Evolutionary conservation across 148 eudicot species (phyloP), one percentile per base, ranked within the genome.

Genomic region (Silene uniflora): DNA sequence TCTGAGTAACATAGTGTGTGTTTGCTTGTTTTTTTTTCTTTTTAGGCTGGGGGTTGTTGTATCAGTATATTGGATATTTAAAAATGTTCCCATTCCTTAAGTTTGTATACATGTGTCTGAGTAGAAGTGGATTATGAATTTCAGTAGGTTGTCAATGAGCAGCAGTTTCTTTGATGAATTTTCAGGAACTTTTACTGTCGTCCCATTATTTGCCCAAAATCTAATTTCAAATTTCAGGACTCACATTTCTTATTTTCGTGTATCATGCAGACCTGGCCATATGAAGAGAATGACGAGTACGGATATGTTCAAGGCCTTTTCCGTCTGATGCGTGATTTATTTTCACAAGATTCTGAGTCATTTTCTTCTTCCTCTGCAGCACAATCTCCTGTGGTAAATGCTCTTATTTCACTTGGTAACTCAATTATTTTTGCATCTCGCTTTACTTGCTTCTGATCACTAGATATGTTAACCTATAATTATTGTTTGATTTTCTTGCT

Each of bases 261-360:
- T 42, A 42, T 77, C 42, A 6, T 67, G 13, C 82, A 95, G 98
- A 92, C 88, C 67, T 95, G 98, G 98, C 96, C 98, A 52, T 95
- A 90, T 80, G 98, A 90, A 67, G 97, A 92, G 81, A 89, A 86
- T 76, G 94, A 88, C 46, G 96, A 89, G 70, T 87, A 85, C 78
- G 99, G 98, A 64, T 87, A 91, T 78, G 85, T 95, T 78, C 98
- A 92, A 86, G 90, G 92, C 64, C 92, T 95, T 69, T 89, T 92
- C 78, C 85, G 90, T 78, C 83, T 88, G 94, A 92, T 89, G 93
- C 84, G 78, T 81, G 76, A 88, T 75, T 78, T 95, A 71, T 95
- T 90, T 71, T 85, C 93, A 24, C 87, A 74, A 58, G 84, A 95
- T 80, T 71, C 82, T 47, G 91, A 89, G 63, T 80, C 81, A 67